Evolutionary conservation across 371 early-diverging fungal species (phyloP).

Genomic region (Mucor sp.): DNA sequence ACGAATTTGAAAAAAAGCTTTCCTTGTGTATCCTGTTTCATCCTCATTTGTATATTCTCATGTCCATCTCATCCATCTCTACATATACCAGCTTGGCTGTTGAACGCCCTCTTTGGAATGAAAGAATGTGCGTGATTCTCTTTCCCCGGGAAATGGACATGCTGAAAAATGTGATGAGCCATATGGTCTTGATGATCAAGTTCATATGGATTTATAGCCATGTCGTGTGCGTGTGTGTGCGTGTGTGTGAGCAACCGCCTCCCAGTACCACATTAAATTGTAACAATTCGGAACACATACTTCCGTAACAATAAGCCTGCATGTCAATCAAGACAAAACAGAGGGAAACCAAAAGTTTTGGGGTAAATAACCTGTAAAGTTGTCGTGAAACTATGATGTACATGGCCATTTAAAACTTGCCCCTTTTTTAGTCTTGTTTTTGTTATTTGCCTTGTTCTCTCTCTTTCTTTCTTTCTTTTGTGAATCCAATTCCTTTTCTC

Average conservation of each 20-base stretch:
- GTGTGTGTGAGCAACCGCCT: too few species aligned
- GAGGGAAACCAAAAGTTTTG: conserved; percentile 10
- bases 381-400: conserved; percentile 16
- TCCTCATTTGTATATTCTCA: not conserved
- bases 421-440: conserved; percentile 3
- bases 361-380: conserved; percentile 8
- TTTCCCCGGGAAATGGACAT: not conserved
- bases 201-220: not conserved
- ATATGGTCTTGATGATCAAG: not conserved
- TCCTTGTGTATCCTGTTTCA: conserved; percentile 6
- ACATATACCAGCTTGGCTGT: not conserved
- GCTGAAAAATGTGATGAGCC: not conserved
- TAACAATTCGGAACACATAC: conserved; percentile 9
- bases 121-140: not conserved
- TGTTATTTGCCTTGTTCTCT: too few species aligned
- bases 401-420: not conserved
- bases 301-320: conserved; percentile 19
- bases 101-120: not conserved
- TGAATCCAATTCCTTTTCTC: not conserved
- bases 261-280: conserved; percentile 11
- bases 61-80: not conserved
- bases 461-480: not conserved
- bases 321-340: conserved; percentile 13
- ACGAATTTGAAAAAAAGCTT: not conserved
- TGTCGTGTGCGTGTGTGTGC: not conserved